Base-by-base conservation (phyloP, 2,329 filamentous ascomycete species). In the Colletotrichum horii region DNA sequence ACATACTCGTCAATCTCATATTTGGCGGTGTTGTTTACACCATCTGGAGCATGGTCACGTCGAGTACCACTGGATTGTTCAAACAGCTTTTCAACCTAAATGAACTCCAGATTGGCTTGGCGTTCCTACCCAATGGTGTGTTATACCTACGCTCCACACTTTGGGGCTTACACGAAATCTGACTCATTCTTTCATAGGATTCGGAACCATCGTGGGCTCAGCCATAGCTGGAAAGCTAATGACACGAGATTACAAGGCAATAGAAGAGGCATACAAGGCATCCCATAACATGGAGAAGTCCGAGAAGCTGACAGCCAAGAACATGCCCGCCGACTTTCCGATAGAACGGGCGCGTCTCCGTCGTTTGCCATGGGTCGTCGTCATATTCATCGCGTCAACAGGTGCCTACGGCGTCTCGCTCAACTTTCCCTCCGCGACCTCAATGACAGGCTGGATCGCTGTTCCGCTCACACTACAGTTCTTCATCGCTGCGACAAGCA, bases 1-100 rank as follows among this genome's bases (percentile, higher is more conserved):
- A 88, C 61, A 84, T 89, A 8, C 78, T 86, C 30, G 78, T 85
- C n/a, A 84, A 84, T 12, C 77, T 89, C 4, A 67, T 87, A 7
- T 89, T 85, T 72, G 85, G 86, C 28, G 82, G 82, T 16, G 74
- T 82, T 22, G 71, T 80, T 6, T 82, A 82, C 64, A 83, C 87
- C 0, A 82, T 85, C 14, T 88, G 87, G 86, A 87, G 84, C 24
- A 89, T 89, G 87, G 84, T 89, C 6, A 87, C 84, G 9, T 83
- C 85, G 2, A 85, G 82, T 16, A 87, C 87, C 3, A 84, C 85
- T 0, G 78, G 79, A 1, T 65, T 85, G 4, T 83, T 88, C 73
- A 81, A 84, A 60, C 28, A 67, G 38, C 70, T 79, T 2, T 82
- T 82, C 30, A 58, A 67, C 4, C 79, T 82, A 1, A 77, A 61